These are phyloP conservation scores for Puya raimondii DNA, from an alignment of 176 grass and related monocot genomes.

Conservation along the genomic window DNA sequence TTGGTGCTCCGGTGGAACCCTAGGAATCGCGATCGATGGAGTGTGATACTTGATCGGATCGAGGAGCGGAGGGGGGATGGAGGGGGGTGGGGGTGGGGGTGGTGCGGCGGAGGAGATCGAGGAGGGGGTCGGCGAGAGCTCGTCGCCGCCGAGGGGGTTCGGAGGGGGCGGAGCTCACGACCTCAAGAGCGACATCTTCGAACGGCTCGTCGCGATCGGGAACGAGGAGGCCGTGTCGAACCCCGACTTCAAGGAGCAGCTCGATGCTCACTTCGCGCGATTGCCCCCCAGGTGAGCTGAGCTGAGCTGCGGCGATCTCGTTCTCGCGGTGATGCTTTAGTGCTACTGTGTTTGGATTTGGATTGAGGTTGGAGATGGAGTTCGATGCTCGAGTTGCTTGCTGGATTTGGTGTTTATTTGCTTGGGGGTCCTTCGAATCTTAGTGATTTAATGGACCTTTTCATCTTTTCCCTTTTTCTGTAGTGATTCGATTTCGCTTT, in stretches of 20 bases:
- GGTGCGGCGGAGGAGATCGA: conserved; percentile 35
- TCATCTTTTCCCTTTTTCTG: neutral
- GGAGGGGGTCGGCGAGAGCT: conserved; percentile 96
- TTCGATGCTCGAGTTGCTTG: neutral
- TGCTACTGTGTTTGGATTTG: neutral
- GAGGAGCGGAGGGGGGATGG: conserved; percentile 1
- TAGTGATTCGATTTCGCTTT: neutral
- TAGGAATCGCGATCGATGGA: conserved; percentile 16
- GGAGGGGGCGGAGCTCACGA: conserved; percentile 23
- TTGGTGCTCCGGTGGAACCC: neutral
- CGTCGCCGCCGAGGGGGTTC: conserved; percentile 46
- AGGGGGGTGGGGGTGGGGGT: conserved; percentile 5
- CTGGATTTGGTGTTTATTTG: neutral
- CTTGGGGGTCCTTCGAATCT: neutral
- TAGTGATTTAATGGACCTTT: neutral
- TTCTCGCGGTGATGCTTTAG: neutral
- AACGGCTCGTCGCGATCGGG: conserved; percentile 60
- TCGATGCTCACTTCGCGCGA: conserved; percentile 67
- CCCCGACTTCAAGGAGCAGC: conserved; percentile 46
- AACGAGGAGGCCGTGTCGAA: conserved; percentile 51
- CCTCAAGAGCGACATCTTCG: conserved; percentile 46
- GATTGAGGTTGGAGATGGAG: neutral
- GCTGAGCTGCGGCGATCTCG: neutral
- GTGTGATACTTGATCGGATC: neutral
- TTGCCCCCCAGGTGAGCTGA: conserved; percentile 54